Evolutionary conservation across 2,329 filamentous ascomycete species (phyloP), one percentile per base, ranked within the genome.

Genomic region (Ophiocordyceps polyrhachis-furcata): DNA sequence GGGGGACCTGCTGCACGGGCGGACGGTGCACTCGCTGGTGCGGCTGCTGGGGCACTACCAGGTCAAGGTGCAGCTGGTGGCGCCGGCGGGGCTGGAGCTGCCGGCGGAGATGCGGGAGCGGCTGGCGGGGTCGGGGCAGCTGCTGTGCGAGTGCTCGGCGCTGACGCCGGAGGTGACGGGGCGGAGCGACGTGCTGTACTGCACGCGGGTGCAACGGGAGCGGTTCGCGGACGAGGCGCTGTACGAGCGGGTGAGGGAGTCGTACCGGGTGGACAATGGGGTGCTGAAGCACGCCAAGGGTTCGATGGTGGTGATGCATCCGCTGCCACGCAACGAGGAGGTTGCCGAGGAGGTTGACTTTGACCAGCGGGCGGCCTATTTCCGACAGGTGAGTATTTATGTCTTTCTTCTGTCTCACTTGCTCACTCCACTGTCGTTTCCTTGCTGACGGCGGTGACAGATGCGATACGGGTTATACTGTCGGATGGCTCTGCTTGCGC

Each of bases 381-480:
- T 98, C 68, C 79, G 91, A 83, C 91, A 98, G 83, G 89, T 94
- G 67, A 78, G 83, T 37, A 4, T 25, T 25, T 25, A 5, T 25
- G 4, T 4, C 8, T n/a, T 17, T n/a, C 15, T 37, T 4, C n/a
- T 37, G 35, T 12, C 13, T 31, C 29, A 5, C 29, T 12, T 13
- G 5, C 29, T 37, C n/a, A 4, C 15, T 25, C n/a, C n/a, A 3
- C 15, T 17, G 9, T 37, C 23, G 12, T 14, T n/a, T n/a, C 32
- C 28, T 46, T 51, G 52, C 69, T 76, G 62, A 79, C 59, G 12
- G 28, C 12, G 19, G 47, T 47, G 57, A 47, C 57, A 95, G 88
- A 95, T 95, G 89, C 79, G 82, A 66, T 95, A 96, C 67, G 91
- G 91, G 55, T 76, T 98, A 56, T 96, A 95, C 73, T 93, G 84